A percentile compares a stretch with the other conserved stretches of the same genome.
Evolutionary conservation across 768 basidiomycete species (phyloP).

Genomic region (Neoboletus magnificus): DNA sequence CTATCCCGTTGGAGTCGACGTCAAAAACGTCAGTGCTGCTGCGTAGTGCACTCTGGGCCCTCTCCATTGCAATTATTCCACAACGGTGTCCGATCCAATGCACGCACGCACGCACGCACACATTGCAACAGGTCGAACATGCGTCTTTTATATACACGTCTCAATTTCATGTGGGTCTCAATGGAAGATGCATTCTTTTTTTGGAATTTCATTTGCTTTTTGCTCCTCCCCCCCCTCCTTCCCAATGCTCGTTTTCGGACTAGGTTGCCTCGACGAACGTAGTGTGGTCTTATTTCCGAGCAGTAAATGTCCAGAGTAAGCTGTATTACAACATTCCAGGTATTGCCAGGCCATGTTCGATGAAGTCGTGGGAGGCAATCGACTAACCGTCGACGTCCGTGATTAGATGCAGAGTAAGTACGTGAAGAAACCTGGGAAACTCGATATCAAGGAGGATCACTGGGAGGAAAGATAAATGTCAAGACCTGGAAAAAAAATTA

Average conservation of each 20-base stretch:
- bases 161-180: conserved; percentile 5
- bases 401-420: conserved; percentile 30
- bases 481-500: conserved; percentile 1
- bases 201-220: conserved; percentile 12
- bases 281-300: conserved; percentile 15
- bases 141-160: not conserved
- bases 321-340: conserved; percentile 38
- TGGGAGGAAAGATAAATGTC: not conserved
- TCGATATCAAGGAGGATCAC: conserved; percentile 14
- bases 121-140: not conserved
- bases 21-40: not conserved
- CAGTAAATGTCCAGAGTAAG: conserved; percentile 26
- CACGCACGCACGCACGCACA: not conserved
- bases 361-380: conserved; percentile 11
- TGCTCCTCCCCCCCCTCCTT: not conserved
- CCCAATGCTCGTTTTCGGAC: not conserved
- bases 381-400: conserved; percentile 15
- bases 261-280: not conserved
- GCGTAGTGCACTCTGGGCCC: not conserved
- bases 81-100: conserved; percentile 7
- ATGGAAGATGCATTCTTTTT: conserved; percentile 13
- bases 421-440: conserved; percentile 8
- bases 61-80: not conserved
- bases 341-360: conserved; percentile 34
- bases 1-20: not conserved